Evolutionary conservation across 2,329 filamentous ascomycete genomes (phyloP), one percentile per base, ranked within the genome.

Genomic region (Drechslerella coelobrocha): DNA sequence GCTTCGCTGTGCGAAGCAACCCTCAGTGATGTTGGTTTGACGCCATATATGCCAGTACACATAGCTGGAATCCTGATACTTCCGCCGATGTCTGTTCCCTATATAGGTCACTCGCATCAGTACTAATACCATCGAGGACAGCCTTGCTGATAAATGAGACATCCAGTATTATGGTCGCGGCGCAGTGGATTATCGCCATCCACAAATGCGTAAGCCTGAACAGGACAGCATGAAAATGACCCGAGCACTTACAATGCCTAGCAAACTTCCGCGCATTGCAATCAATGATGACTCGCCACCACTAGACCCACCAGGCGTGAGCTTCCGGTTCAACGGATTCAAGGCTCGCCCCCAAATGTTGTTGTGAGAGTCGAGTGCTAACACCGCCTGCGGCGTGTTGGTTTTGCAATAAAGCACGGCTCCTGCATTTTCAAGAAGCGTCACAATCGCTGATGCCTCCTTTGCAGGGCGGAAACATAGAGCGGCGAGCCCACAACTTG

Each of bases 331-430:
- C 62, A 83, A 80, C 0, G 88, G 88, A 75, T 89, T 89, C 2
- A 88, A 78, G 0, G 85, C 85, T 31, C 84, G 82, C 1, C 86
- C 87, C 62, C 86, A 86, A 19, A 88, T 75, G 74, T 87, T 83
- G 76, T 87, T 88, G 41, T 84, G 81, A 2, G 81, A 83, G 75
- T 89, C 86, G 41, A 85, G 77, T 6, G 81, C 81, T 74, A 80
- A 80, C 62, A 86, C 77, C 0, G 83, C 84, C 71, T 86, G 84
- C 0, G 88, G 87, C 1, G 90, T 80, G 74, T 89, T 89, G 0
- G 88, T 90, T 78, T 90, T 90, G 73, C 84, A 83, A 73, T 89
- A 88, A n/a, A 88, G 78, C 0, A 90, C 81, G 0, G 88, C 88
- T 0, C 88, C 88, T 0, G 86, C 80, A 17, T 81, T 80, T 24